A percentile compares a stretch with the other conserved stretches of the same genome.
Evolutionary conservation across 805 yeast genomes (phyloP).

Genomic region (Scheffersomyces amazonensis): DNA sequence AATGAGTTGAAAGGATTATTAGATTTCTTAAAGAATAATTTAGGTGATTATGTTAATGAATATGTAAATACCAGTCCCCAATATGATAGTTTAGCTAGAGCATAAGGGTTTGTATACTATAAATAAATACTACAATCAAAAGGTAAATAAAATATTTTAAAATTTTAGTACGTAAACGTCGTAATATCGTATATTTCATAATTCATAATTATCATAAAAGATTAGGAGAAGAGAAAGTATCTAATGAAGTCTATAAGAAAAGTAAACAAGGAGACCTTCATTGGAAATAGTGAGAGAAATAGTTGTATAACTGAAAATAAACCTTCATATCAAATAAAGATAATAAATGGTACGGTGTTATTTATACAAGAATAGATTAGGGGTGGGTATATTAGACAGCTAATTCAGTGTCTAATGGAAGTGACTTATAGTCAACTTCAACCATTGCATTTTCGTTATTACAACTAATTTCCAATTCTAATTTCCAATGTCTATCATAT

Average conservation of each 20-base stretch:
- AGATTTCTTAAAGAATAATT: constrained; percentile 47
- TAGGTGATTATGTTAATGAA: constrained; percentile 28
- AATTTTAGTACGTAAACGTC: too few relatives aligned
- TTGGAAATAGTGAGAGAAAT: background rate
- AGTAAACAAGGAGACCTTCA: background rate
- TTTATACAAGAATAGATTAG: too few relatives aligned
- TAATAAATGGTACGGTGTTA: too few relatives aligned
- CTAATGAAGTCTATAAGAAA: constrained; percentile 1
- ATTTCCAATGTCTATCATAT: constrained; percentile 58
- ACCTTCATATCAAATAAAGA: too few relatives aligned
- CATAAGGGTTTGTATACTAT: constrained; percentile 1
- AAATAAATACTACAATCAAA: background rate
- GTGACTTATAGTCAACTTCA: constrained; percentile 61
- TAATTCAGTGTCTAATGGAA: too few relatives aligned
- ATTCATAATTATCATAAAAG: background rate
- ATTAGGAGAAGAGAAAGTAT: background rate
- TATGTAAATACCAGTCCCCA: constrained; percentile 38
- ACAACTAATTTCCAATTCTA: constrained; percentile 61
- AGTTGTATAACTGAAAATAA: too few relatives aligned
- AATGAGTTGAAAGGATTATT: constrained; percentile 54
- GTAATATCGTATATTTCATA: background rate
- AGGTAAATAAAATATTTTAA: too few relatives aligned
- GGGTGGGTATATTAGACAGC: too few relatives aligned
- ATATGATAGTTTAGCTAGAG: constrained; percentile 35
- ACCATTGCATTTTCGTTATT: constrained; percentile 67